A percentile compares a stretch with the other conserved stretches of the same genome.
Conservation (phyloP, 2,329 filamentous ascomycete species). For the Pseudogymnoascus sp. region DNA sequence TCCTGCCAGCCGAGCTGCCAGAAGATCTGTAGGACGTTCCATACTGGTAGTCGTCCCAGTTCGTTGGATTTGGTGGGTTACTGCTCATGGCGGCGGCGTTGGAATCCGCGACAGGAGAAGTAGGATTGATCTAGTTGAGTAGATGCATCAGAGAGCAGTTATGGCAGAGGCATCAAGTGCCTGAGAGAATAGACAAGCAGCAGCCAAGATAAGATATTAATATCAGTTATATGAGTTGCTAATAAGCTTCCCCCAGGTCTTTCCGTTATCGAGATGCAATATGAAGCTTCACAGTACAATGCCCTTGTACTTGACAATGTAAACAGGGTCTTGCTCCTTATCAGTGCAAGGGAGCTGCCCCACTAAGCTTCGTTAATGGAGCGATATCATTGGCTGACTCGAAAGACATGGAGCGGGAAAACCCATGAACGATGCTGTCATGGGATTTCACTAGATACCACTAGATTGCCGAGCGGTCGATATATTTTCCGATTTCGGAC, state of each 20-base stretch:
- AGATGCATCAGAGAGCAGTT: slow-evolving; percentile 5
- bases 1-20: slow-evolving; percentile 21
- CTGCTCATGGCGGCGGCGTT: slow-evolving; percentile 5
- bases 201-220: not conserved
- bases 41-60: slow-evolving; percentile 29
- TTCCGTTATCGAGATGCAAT: slow-evolving; percentile 7
- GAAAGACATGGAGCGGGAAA: not conserved
- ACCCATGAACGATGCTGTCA: slow-evolving; percentile 4
- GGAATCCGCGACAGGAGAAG: not conserved
- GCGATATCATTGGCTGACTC: not conserved
- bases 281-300: not conserved
- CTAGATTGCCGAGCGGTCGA: not conserved
- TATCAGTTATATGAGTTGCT: slow-evolving; percentile 6
- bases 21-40: slow-evolving; percentile 25
- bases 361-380: not conserved
- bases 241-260: slow-evolving; percentile 1
- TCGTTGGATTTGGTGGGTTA: slow-evolving; percentile 20
- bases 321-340: slow-evolving; percentile 8
- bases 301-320: not conserved
- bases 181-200: not conserved
- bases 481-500: slow-evolving; percentile 8
- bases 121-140: not conserved
- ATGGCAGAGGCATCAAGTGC: not conserved
- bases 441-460: slow-evolving; percentile 1
- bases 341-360: slow-evolving; percentile 4